Base-by-base conservation (phyloP, 352 stramenopile species). In the Phytophthora citrophthora region DNA sequence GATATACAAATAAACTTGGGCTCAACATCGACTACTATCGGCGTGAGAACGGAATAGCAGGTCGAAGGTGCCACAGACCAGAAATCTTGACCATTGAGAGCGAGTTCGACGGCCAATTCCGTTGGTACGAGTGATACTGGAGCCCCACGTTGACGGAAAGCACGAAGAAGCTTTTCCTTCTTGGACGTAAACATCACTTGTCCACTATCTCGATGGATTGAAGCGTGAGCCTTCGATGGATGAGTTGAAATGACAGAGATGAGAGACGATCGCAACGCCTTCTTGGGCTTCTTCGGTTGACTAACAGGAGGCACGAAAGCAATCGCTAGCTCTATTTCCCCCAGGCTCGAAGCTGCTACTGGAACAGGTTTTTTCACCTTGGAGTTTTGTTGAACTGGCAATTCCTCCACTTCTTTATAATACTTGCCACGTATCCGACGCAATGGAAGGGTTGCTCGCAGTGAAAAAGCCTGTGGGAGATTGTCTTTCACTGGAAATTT, bases 41-140 rank as follows among this genome's bases (percentile, higher is more conserved):
- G 67, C 1, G 75, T 74, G 4, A 74, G 72, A 0, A 65, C 53
- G 11, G 76, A 54, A 23, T 81, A 86, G 43, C 76, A 78, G 5
- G 54, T 70, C 9, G 61, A 70, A 1, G 79, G 76, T 11, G 75
- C 75, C 1, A 72, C 43, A 0, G 81, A 88, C 73, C 77, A 80
- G 16, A 86, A 90, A 40, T 90, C 79, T 54, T 90, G 81, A 1
- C 81, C 81, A 50, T 90, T 90, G 10, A 90, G 68, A 9, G 81
- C 81, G 2, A 90, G 38, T 29, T 90, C 81, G 0, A 86, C 64
- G 2, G 76, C 50, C 29, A 90, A 52, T 32, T 90, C 81, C 2
- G 61, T 90, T 0, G 81, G 79, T 6, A 88, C 56, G 6, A 77
- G 16, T 8, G 73, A 77, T 13, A 62, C 41, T 0, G 59, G 61